Evolutionary conservation across 2,329 filamentous ascomycete species (phyloP), one percentile per base, ranked within the genome.

Genomic region (Trichoderma oligosporum): DNA sequence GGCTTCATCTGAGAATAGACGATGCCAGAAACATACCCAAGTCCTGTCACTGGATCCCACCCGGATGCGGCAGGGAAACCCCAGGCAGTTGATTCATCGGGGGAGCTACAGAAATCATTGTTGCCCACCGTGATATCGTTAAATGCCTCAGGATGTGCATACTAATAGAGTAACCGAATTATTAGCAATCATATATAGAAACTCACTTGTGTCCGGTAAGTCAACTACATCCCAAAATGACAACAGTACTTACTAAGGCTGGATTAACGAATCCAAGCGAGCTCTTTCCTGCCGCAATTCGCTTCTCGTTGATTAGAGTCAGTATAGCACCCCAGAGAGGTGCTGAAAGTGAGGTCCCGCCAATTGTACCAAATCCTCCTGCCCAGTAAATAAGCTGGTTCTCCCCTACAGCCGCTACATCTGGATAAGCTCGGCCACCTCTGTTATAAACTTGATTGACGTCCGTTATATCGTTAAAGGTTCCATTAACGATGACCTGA

Each of bases 271-370:
- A 56, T 3, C 53, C 53, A 33, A 56, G 16, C 7, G 53, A 33
- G 27, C 61, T 58, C 58, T 67, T 68, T 7, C 64, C 62, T 2
- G 47, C 61, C 11, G 55, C 45, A 25, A 68, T 22, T 12, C 66
- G 60, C 49, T 63, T 61, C 33, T 61, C 64, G 16, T 68, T 68
- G 1, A 68, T 61, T 47, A 69, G 47, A 14, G 62, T 64, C 44
- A 71, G 57, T 46, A 73, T 65, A 22, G 64, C 63, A 3, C 59
- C 68, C 24, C 69, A 68, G 4, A 66, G 61, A 0, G 69, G 70
- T 5, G 68, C 67, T 29, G 68, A 68, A 3, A 64, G 66, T 38
- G 75, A 78, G 0, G 81, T 83, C 14, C 79, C 80, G 52, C 71
- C 78, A 1, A 78, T 72, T 25, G 76, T 68, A 0, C 63, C 62